Conservation (phyloP, 139 green algal genomes). For the Yamagishiella unicocca region DNA sequence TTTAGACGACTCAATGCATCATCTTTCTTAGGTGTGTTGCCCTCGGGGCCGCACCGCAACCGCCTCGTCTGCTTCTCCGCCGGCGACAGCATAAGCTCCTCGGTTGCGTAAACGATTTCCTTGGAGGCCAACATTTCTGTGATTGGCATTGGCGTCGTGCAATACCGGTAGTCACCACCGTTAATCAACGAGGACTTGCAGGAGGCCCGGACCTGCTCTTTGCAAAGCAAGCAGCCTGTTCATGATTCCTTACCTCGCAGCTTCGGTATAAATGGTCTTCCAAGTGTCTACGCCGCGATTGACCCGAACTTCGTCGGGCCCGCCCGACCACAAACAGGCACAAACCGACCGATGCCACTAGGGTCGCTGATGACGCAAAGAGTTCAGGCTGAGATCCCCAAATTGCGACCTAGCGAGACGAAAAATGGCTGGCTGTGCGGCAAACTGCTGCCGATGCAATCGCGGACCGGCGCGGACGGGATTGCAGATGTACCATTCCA, state of each 20-base stretch:
- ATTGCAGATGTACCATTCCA: too few relatives aligned
- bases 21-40: neutral
- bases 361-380: neutral
- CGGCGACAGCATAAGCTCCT: neutral
- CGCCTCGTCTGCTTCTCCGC: neutral
- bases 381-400: conserved; percentile 66
- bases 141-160: neutral
- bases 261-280: too few relatives aligned
- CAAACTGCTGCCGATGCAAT: too few relatives aligned
- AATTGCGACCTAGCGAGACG: too few relatives aligned
- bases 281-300: too few relatives aligned
- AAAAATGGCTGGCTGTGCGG: too few relatives aligned
- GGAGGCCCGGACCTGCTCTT: neutral
- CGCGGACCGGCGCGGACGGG: too few relatives aligned
- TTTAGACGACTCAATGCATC: neutral
- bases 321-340: too few relatives aligned
- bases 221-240: neutral
- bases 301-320: neutral
- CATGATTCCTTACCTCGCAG: neutral
- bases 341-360: too few relatives aligned
- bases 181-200: neutral
- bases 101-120: neutral
- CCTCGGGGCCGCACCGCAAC: neutral
- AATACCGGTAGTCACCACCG: neutral
- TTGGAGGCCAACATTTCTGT: neutral